These are phyloP conservation scores for Thecaphora frezii DNA, from an alignment of 1,284 basidiomycete species.

Conservation along the genomic window DNA sequence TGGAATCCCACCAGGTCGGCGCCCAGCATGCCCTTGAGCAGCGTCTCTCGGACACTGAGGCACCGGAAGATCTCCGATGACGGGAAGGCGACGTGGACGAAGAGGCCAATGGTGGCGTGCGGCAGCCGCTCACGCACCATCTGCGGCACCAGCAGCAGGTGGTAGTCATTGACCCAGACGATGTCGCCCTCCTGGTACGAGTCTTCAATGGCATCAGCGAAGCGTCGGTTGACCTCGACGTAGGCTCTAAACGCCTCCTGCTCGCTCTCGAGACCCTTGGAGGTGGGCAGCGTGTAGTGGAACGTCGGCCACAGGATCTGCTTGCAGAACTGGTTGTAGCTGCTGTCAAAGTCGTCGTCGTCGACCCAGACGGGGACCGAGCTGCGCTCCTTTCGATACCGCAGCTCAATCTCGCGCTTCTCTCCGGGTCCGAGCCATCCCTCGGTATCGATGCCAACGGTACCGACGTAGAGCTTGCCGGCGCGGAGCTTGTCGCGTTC, in stretches of 20 bases:
- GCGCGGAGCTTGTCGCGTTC: slow-evolving; percentile 38
- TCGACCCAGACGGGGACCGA: slow-evolving; percentile 78
- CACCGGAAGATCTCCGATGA: slow-evolving; percentile 85
- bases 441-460: slow-evolving; percentile 46
- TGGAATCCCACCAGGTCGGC: slow-evolving; percentile 78
- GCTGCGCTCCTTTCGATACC: slow-evolving; percentile 66
- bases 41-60: slow-evolving; percentile 64
- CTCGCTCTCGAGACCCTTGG: slow-evolving; percentile 78
- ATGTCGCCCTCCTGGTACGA: slow-evolving; percentile 80
- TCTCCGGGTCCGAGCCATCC: slow-evolving; percentile 43
- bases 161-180: slow-evolving; percentile 65
- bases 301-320: slow-evolving; percentile 86
- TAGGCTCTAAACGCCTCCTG: slow-evolving; percentile 75
- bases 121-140: slow-evolving; percentile 70
- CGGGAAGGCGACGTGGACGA: slow-evolving; percentile 85
- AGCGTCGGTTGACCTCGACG: slow-evolving; percentile 76
- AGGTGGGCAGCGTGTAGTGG: slow-evolving; percentile 81
- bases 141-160: slow-evolving; percentile 78
- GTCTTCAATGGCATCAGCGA: slow-evolving; percentile 74
- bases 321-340: slow-evolving; percentile 85
- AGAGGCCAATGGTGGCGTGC: slow-evolving; percentile 78
- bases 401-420: slow-evolving; percentile 67
- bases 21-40: slow-evolving; percentile 75
- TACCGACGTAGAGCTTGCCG: slow-evolving; percentile 53
- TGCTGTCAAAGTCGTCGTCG: slow-evolving; percentile 66